These are phyloP conservation scores for Phycomyces blakesleeanus DNA, from an alignment of 192 early-diverging fungal genomes.

Conservation along the genomic window DNA sequence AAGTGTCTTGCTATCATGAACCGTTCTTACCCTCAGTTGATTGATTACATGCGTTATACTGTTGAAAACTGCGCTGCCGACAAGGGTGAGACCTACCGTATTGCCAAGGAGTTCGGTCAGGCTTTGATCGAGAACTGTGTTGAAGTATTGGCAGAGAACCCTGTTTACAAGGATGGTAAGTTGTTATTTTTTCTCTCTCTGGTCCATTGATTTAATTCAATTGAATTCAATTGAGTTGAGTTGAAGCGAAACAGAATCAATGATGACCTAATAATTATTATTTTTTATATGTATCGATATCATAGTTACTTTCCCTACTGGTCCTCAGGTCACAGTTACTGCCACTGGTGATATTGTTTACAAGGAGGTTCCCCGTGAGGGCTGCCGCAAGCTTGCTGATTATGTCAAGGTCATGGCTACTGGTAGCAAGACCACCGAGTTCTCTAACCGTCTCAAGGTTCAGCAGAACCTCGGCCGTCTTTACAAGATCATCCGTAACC, in stretches of 20 bases:
- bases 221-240: too few species aligned
- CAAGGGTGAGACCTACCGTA: slow-evolving; percentile 80
- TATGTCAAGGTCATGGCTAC: slow-evolving; percentile 87
- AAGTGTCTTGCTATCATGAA: slow-evolving; percentile 91
- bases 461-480: slow-evolving; percentile 75
- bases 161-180: slow-evolving; percentile 88
- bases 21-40: slow-evolving; percentile 72
- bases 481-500: slow-evolving; percentile 74
- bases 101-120: slow-evolving; percentile 75
- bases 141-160: slow-evolving; percentile 69
- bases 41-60: slow-evolving; percentile 86
- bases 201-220: too few species aligned
- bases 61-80: slow-evolving; percentile 72
- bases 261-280: too few species aligned
- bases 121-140: slow-evolving; percentile 88
- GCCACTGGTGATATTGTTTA: slow-evolving; percentile 83
- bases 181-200: neutral
- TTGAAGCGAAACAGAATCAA: too few species aligned
- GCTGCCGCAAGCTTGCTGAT: slow-evolving; percentile 85
- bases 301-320: slow-evolving; percentile 79
- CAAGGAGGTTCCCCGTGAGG: slow-evolving; percentile 77
- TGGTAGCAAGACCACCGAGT: slow-evolving; percentile 67
- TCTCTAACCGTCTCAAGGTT: slow-evolving; percentile 71
- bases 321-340: slow-evolving; percentile 74
- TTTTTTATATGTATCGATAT: slow-evolving; percentile 8